Conservation (phyloP, 2,329 filamentous ascomycete genomes). For the Claviceps humidiphila region DNA sequence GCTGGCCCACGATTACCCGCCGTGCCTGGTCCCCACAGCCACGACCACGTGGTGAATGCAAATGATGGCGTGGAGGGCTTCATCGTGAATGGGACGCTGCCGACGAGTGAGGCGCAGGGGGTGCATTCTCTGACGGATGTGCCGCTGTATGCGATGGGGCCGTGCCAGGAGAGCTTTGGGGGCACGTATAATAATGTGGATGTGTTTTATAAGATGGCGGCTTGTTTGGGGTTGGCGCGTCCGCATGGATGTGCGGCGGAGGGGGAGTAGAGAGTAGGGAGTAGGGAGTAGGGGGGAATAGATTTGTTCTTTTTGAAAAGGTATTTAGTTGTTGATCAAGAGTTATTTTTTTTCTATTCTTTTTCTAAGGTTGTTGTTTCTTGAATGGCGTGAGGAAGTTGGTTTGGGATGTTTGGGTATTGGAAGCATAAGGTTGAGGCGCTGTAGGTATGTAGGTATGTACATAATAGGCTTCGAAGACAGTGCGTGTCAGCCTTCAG, state of each 20-base stretch:
- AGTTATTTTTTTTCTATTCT: too few relatives aligned
- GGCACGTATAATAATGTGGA: slow-evolving; percentile 60
- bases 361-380: too few relatives aligned
- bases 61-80: slow-evolving; percentile 54
- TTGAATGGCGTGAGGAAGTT: too few relatives aligned
- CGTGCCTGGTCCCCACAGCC: slow-evolving; percentile 39
- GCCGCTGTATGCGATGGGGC: slow-evolving; percentile 64
- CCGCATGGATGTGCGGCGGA: slow-evolving; percentile 4
- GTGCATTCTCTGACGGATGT: slow-evolving; percentile 70
- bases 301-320: too few relatives aligned
- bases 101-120: slow-evolving; percentile 48
- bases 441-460: too few relatives aligned
- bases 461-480: too few relatives aligned
- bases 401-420: too few relatives aligned
- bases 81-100: slow-evolving; percentile 62
- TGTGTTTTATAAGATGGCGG: slow-evolving; percentile 61
- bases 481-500: too few relatives aligned
- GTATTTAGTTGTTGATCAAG: too few relatives aligned
- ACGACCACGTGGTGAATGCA: slow-evolving; percentile 50
- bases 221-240: slow-evolving; percentile 45
- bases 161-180: slow-evolving; percentile 64
- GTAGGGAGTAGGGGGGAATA: slow-evolving; percentile 1
- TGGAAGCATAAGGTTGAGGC: too few relatives aligned
- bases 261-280: slow-evolving; percentile 3
- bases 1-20: slow-evolving; percentile 50